These are phyloP conservation scores for Hanseniaspora pseudoguilliermondii DNA, from an alignment of 805 yeast species.

Conservation along the genomic window DNA sequence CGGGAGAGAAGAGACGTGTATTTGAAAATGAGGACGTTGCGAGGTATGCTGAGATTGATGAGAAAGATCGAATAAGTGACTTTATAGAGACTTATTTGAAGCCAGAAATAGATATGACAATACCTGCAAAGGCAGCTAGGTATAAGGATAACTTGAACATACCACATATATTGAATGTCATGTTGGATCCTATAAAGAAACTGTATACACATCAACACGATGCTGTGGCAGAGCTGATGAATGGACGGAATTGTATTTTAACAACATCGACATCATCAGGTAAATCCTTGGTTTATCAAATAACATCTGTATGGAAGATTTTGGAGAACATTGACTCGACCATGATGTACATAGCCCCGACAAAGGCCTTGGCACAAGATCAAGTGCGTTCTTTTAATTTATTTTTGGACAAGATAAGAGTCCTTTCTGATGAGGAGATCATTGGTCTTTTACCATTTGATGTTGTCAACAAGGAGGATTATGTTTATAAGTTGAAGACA, in stretches of 20 bases:
- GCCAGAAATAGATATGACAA: conserved; percentile 8
- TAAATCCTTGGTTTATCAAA: conserved; percentile 80
- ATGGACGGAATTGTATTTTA: conserved; percentile 61
- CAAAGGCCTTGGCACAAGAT: conserved; percentile 95
- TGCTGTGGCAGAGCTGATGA: conserved; percentile 47
- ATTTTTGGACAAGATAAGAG: conserved; percentile 32
- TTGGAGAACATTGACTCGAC: conserved; percentile 34
- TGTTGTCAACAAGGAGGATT: background rate
- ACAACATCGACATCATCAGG: conserved; percentile 97
- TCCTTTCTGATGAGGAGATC: conserved; percentile 14
- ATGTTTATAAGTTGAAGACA: conserved; percentile 20
- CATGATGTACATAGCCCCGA: conserved; percentile 84
- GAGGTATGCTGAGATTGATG: conserved; percentile 1
- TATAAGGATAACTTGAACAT: conserved; percentile 3
- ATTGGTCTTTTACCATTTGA: background rate
- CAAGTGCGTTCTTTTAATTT: conserved; percentile 70
- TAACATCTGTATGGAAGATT: conserved; percentile 54
- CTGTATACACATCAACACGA: conserved; percentile 74
- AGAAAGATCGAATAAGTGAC: background rate
- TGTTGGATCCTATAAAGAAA: conserved; percentile 20
- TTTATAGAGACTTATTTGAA: conserved; percentile 12
- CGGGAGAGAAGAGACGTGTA: conserved; percentile 30
- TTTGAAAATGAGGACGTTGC: conserved; percentile 3
- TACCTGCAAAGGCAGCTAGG: background rate
- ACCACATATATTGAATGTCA: background rate